These are phyloP conservation scores for Suhomyces emberorum DNA, from an alignment of 805 yeast species.

Conservation along the genomic window DNA sequence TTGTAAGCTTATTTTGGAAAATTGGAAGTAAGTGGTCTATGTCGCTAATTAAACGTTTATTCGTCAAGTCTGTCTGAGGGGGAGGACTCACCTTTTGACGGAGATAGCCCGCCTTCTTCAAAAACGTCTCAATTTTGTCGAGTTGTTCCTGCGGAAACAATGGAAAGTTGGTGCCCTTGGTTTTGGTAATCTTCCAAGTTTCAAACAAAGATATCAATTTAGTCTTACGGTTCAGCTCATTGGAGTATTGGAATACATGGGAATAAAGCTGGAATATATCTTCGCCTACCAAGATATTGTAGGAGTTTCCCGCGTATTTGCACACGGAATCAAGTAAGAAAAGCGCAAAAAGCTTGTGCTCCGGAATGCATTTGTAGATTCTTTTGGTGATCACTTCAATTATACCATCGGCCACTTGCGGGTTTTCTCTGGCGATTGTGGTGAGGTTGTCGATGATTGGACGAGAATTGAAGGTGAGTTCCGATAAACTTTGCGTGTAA, in stretches of 20 bases:
- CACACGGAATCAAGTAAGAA: constrained; percentile 88
- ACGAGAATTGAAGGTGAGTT: constrained; percentile 81
- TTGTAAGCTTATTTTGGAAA: constrained; percentile 37
- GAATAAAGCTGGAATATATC: constrained; percentile 69
- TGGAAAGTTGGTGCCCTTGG: constrained; percentile 57
- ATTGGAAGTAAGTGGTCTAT: constrained; percentile 39
- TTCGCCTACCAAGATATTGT: constrained; percentile 71
- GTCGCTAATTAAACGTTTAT: constrained; percentile 26
- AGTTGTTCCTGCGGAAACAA: constrained; percentile 71
- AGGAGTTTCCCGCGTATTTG: constrained; percentile 87
- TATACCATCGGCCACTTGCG: constrained; percentile 71
- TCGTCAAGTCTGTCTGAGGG: constrained; percentile 9
- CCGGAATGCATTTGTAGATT: constrained; percentile 73
- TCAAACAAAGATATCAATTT: constrained; percentile 75
- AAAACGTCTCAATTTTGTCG: constrained; percentile 68
- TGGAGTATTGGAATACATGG: constrained; percentile 73
- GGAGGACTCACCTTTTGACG: not conserved
- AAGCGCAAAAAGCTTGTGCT: constrained; percentile 77
- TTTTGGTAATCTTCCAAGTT: constrained; percentile 78
- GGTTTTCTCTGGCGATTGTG: constrained; percentile 80
- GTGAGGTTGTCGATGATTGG: constrained; percentile 88
- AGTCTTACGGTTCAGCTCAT: constrained; percentile 61
- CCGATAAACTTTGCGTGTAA: constrained; percentile 66
- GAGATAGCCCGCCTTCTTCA: constrained; percentile 37
- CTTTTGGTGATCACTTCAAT: constrained; percentile 72